These are phyloP conservation scores for Suillus subluteus DNA, from an alignment of 768 basidiomycete genomes.

Conservation along the genomic window DNA sequence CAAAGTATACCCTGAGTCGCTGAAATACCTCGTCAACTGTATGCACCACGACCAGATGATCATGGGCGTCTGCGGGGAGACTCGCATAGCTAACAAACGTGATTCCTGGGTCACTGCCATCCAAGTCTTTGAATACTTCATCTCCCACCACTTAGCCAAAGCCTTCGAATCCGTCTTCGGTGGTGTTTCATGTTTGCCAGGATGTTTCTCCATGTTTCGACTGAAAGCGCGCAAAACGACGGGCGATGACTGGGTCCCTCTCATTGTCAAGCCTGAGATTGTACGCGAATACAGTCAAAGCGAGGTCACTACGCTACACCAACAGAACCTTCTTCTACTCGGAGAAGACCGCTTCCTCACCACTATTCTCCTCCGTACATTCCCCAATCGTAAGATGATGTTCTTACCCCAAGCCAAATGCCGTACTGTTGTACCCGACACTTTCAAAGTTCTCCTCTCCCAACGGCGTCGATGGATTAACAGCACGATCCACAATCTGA, in stretches of 20 bases:
- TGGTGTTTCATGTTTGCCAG: slow-evolving; percentile 97
- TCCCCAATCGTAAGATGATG: slow-evolving; percentile 99
- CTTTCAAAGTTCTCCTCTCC: slow-evolving; percentile 89
- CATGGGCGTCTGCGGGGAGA: slow-evolving; percentile 99
- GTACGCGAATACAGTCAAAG: slow-evolving; percentile 96
- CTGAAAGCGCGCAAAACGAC: slow-evolving; percentile 87
- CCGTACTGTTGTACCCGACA: slow-evolving; percentile 94
- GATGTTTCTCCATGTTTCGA: slow-evolving; percentile 99
- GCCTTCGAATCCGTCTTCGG: slow-evolving; percentile 99
- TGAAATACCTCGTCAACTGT: slow-evolving; percentile 91
- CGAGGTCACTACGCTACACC: slow-evolving; percentile 92
- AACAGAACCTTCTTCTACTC: slow-evolving; percentile 94
- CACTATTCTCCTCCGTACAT: slow-evolving; percentile 93
- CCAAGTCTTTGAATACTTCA: slow-evolving; percentile 98
- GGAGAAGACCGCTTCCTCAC: slow-evolving; percentile 99
- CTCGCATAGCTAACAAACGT: slow-evolving; percentile 97
- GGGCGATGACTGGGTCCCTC: slow-evolving; percentile 97
- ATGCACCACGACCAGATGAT: slow-evolving; percentile 99
- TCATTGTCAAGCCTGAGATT: slow-evolving; percentile 96
- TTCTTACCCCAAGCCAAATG: slow-evolving; percentile 96
- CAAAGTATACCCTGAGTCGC: slow-evolving; percentile 89
- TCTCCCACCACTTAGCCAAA: slow-evolving; percentile 97
- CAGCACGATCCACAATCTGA: slow-evolving; percentile 98
- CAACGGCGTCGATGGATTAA: slow-evolving; percentile 99
- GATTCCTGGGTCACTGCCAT: slow-evolving; percentile 98